Evolutionary conservation across 2,329 filamentous ascomycete species (phyloP), one percentile per base, ranked within the genome.

Genomic region (Paecilomyces variotii): DNA sequence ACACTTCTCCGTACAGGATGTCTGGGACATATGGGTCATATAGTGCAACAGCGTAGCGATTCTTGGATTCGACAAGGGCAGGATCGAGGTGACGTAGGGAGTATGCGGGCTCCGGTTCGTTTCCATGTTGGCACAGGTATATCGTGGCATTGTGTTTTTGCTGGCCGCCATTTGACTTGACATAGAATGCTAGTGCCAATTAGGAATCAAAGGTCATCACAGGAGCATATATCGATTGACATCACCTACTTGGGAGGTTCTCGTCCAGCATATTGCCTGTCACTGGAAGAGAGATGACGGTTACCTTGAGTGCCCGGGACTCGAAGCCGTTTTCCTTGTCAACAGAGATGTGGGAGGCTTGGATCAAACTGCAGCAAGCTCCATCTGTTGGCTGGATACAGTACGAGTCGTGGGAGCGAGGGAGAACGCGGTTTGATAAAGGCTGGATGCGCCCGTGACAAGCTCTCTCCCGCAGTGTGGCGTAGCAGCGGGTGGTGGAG

Each of bases 11-110:
- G 68, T 88, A 97, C 59, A 97, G 80, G 58, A 97, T 84, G 30
- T 91, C 89, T 0, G 88, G 83, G 64, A 88, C 87, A 74, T 87
- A 87, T 26, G 90, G 87, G 71, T 97, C 93, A 73, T 89, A 89
- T 2, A 97, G 81, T 45, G 90, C 93, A 60, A 89, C 84, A 49
- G 89, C 92, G 74, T 97, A 99, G 73, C 88, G 89, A 76, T 93
- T 94, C 70, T 83, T 87, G 27, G 90, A 86, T 10, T 81, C 79
- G 50, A 87, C 83, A 6, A 84, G 77, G n/a, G 84, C 73, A 1
- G 91, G 89, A 68, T 94, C 86, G 60, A 87, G 83, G 63, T 89
- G 87, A 65, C 87, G 86, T 34, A 97, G 79, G n/a, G 87, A 80
- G 74, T 97, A 97, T 56, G 89, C 85, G 11, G 91, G 85, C 25